A percentile compares a stretch with the other conserved stretches of the same genome.
Evolutionary conservation across 106 monocot genomes (phyloP).

Genomic region (Alisma plantagoaquatica): DNA sequence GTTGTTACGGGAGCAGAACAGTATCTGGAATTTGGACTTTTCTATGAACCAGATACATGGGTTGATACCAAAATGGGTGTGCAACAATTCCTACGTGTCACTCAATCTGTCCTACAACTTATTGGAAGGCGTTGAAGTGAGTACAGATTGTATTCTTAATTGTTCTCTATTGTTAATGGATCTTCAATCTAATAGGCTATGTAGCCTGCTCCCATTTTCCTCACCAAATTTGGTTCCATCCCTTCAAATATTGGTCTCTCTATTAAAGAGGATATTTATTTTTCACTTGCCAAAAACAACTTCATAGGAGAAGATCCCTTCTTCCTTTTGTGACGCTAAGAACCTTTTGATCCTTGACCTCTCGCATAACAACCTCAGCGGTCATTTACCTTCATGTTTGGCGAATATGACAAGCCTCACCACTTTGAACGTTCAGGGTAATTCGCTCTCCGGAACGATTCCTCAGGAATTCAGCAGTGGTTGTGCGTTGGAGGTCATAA

Average conservation of each 20-base stretch:
- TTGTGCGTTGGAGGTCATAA: slow-evolving; percentile 29
- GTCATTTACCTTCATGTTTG: slow-evolving; percentile 41
- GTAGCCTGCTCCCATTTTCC: slow-evolving; percentile 62
- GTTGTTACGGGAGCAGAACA: slow-evolving; percentile 29
- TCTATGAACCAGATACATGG: slow-evolving; percentile 51
- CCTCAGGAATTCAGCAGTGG: slow-evolving; percentile 11
- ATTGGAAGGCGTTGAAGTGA: slow-evolving; percentile 34
- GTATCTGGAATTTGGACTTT: slow-evolving; percentile 33
- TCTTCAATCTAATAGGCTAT: slow-evolving; percentile 50
- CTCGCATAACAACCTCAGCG: slow-evolving; percentile 48
- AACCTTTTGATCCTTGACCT: slow-evolving; percentile 57
- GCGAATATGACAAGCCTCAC: slow-evolving; percentile 7
- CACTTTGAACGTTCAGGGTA: slow-evolving; percentile 38
- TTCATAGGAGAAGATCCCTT: slow-evolving; percentile 44
- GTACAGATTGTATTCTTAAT: slow-evolving; percentile 7
- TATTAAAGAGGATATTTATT: slow-evolving; percentile 27
- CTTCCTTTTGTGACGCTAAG: slow-evolving; percentile 35
- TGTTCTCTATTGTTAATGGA: slow-evolving; percentile 27
- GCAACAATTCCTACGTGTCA: slow-evolving; percentile 14
- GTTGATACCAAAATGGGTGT: slow-evolving; percentile 61
- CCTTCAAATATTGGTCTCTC: slow-evolving; percentile 24
- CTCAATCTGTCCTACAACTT: slow-evolving; percentile 60
- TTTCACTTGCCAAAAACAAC: slow-evolving; percentile 41
- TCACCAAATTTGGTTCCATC: slow-evolving; percentile 29
- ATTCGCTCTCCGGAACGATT: slow-evolving; percentile 33